Evolutionary conservation across 2,329 filamentous ascomycete species (phyloP).

Genomic region (Coleophoma cylindrospora): DNA sequence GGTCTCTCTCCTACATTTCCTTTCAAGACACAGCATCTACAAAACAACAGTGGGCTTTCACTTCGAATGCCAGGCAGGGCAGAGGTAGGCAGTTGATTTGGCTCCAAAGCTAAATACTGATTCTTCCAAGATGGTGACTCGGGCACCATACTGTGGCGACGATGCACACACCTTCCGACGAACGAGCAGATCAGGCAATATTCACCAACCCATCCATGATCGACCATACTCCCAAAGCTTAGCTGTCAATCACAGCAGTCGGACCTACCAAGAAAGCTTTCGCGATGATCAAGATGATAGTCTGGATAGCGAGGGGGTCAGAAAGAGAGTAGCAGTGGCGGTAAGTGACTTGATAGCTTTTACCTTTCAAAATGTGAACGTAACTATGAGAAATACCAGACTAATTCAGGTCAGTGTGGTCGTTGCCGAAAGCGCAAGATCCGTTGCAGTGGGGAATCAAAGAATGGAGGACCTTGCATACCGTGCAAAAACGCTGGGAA

Average conservation of each 20-base stretch:
- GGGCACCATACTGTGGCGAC: slow-evolving; percentile 13
- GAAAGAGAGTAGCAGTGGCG: slow-evolving; percentile 45
- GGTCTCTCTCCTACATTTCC: too few species aligned
- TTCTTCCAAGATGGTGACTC: slow-evolving; percentile 13
- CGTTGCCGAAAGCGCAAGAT: slow-evolving; percentile 93
- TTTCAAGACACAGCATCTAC: too few species aligned
- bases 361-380: too few species aligned
- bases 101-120: too few species aligned
- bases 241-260: too few species aligned
- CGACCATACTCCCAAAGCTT: slow-evolving; percentile 13
- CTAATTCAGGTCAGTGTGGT: slow-evolving; percentile 56
- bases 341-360: slow-evolving; percentile 26
- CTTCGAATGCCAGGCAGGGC: not conserved
- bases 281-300: slow-evolving; percentile 14
- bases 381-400: too few species aligned
- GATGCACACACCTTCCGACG: slow-evolving; percentile 20
- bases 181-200: slow-evolving; percentile 14
- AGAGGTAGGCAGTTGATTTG: not conserved
- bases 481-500: slow-evolving; percentile 76
- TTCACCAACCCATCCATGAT: slow-evolving; percentile 21
- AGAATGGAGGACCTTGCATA: slow-evolving; percentile 68
- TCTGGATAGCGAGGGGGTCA: slow-evolving; percentile 15
- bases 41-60: too few species aligned
- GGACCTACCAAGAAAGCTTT: too few species aligned
- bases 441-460: slow-evolving; percentile 81